A percentile compares a stretch with the other conserved stretches of the same genome.
These are phyloP conservation scores for Solanum gandarillasii DNA, from an alignment of 257 asterid genomes.

Conservation along the genomic window DNA sequence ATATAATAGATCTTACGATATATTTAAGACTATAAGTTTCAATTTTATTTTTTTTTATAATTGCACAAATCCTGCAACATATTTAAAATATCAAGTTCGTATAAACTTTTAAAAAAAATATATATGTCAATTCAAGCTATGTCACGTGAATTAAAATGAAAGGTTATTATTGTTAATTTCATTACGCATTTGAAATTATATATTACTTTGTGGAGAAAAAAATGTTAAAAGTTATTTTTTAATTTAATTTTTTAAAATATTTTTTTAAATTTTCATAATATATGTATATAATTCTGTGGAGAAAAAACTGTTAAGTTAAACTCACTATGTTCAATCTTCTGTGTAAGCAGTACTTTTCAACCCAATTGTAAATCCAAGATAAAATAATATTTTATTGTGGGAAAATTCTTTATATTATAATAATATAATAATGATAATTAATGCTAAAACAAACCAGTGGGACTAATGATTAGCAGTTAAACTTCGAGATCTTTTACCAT, in stretches of 20 bases:
- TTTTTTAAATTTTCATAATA: too few species aligned
- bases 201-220: too few species aligned
- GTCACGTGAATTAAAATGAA: neutral
- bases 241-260: too few species aligned
- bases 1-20: neutral
- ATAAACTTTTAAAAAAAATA: too few species aligned
- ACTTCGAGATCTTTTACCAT: neutral
- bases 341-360: neutral
- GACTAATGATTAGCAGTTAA: neutral
- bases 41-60: neutral
- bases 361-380: neutral
- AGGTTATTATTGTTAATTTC: neutral
- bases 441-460: neutral
- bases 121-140: neutral
- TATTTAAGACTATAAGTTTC: neutral
- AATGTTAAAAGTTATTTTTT: too few species aligned
- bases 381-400: neutral
- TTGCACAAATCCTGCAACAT: neutral
- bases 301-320: neutral
- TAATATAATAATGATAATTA: neutral
- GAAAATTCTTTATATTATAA: neutral
- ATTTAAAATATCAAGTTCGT: neutral
- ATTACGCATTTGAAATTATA: neutral
- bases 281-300: neutral
- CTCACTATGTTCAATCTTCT: neutral